Evolutionary conservation across 495 filamentous ascomycete species (phyloP).

Genomic region (Achaetomiella virescens): DNA sequence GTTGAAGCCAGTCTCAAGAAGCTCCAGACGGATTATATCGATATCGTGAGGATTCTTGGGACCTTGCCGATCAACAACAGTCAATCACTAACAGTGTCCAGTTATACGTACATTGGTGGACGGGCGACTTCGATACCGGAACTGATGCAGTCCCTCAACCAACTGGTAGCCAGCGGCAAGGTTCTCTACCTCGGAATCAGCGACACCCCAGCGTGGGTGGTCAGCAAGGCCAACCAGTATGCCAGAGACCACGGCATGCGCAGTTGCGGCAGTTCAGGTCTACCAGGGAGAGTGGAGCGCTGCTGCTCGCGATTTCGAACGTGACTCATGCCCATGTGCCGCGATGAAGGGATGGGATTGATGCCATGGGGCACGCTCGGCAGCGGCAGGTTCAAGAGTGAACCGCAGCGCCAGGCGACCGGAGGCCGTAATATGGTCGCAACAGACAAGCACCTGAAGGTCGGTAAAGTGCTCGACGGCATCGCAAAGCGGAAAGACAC

Average conservation of each 20-base stretch:
- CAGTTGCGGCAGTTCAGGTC: conserved; percentile 50
- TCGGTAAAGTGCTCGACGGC: conserved; percentile 52
- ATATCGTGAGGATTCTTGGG: conserved; percentile 31
- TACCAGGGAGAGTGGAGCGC: conserved; percentile 41
- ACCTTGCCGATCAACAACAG: not conserved
- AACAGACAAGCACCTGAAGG: conserved; percentile 40
- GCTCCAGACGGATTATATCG: conserved; percentile 61
- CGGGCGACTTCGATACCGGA: conserved; percentile 55
- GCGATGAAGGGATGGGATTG: conserved; percentile 63
- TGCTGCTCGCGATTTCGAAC: conserved; percentile 57
- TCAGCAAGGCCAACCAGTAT: conserved; percentile 54
- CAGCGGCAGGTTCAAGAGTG: conserved; percentile 54
- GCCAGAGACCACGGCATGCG: conserved; percentile 53
- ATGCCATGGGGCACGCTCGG: conserved; percentile 59
- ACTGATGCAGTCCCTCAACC: conserved; percentile 55
- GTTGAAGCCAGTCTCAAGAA: conserved; percentile 52
- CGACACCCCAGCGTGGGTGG: conserved; percentile 61
- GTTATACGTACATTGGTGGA: conserved; percentile 59
- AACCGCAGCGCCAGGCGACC: conserved; percentile 19
- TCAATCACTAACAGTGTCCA: not conserved
- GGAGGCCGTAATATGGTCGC: conserved; percentile 17
- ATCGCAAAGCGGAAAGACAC: conserved; percentile 50
- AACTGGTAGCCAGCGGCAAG: conserved; percentile 53
- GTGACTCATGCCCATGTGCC: conserved; percentile 62
- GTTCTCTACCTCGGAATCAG: conserved; percentile 60